These are phyloP conservation scores for Fraxinus baroniana DNA, from an alignment of 305 asterid species.

Conservation along the genomic window DNA sequence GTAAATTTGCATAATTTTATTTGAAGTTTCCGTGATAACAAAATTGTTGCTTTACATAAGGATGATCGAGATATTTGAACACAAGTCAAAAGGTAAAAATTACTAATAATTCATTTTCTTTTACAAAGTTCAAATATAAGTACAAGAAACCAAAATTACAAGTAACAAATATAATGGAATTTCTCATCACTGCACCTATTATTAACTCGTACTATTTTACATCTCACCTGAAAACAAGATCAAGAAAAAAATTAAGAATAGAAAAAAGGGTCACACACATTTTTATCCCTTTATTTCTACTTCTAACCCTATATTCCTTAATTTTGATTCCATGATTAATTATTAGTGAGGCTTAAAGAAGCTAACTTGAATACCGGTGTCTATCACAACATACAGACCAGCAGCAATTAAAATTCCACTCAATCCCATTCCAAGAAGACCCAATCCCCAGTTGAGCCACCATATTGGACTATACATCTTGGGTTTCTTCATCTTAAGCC, in stretches of 20 bases:
- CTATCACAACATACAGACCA: constrained; percentile 57
- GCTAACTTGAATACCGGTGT: constrained; percentile 62
- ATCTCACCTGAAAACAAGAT: not conserved
- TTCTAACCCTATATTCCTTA: not conserved
- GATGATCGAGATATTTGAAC: not conserved
- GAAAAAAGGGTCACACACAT: not conserved
- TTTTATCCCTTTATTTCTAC: not conserved
- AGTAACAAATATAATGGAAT: not conserved
- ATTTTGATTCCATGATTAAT: not conserved
- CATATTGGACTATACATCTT: constrained; percentile 43
- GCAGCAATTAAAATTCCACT: constrained; percentile 57
- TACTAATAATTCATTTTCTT: not conserved
- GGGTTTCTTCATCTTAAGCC: constrained; percentile 80
- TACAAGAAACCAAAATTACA: not conserved
- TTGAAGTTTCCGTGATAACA: not conserved
- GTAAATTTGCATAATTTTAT: not conserved
- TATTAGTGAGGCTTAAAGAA: constrained; percentile 62
- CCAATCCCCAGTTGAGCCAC: constrained; percentile 76
- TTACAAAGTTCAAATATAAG: not conserved
- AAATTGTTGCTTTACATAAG: not conserved
- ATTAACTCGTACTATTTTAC: not conserved
- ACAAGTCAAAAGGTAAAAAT: not conserved
- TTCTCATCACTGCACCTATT: not conserved
- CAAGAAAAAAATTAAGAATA: not conserved
- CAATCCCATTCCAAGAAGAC: constrained; percentile 58